Evolutionary conservation across 163 green algal genomes (phyloP), one percentile per base, ranked within the genome.

Genomic region (Volvox carteri): DNA sequence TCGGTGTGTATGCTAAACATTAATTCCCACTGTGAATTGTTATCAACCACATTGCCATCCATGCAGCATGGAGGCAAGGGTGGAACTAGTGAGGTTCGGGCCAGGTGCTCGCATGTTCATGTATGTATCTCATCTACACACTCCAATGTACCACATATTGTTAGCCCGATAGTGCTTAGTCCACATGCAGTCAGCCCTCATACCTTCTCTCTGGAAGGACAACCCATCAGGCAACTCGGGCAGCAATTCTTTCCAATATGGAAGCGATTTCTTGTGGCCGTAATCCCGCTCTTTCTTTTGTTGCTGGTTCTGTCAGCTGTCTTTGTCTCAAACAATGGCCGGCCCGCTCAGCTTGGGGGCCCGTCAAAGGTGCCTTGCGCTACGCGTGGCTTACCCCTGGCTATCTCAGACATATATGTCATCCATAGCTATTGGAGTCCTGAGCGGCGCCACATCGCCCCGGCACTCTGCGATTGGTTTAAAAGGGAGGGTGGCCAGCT

Each of bases 381-480:
- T 2, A 30, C 44, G 11, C 74, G 28, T 1, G n/a, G n/a, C 23
- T 25, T 28, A 33, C 2, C 18, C 5, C 48, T 50, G 3, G 18
- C 4, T 33, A 70, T 84, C 4, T 41, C 75, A 33, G 75, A 70
- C 50, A 52, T 84, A 33, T 84, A 84, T 41, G 75, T 84, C 30
- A 84, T 84, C 35, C 75, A 84, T 33, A 72, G 30, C 50, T 84
- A 84, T 44, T 84, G 75, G 75, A 70, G 50, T 50, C 1, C 16
- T 2, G 50, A 84, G 30, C 75, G 75, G 1, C 30, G 50, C 14
- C 19, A 84, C 30, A 21, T 72, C 0, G 75, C 75, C 4, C 75
- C 75, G 3, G 30, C 75, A 33, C 5, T 84, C 2, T 84, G 75
- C 19, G 5, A 19, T 5, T 84, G 75, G 75, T 30, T 86, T 16